Conservation (phyloP, 208 protist species). For the Trypanosoma rangeli region DNA sequence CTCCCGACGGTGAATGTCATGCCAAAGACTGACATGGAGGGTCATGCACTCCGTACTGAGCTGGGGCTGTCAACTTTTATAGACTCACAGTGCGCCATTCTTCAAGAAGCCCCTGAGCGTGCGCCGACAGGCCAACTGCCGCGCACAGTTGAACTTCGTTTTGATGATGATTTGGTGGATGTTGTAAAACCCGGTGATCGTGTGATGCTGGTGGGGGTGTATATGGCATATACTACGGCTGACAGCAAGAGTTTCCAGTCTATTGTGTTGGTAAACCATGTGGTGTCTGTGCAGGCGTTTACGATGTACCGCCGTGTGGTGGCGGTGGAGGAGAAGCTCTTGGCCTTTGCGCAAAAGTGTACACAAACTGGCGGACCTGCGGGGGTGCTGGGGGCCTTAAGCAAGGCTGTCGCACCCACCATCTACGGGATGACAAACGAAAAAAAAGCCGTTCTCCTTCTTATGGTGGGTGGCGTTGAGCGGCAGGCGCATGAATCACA, state of each 20-base stretch:
- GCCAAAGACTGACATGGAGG: slow-evolving; percentile 94
- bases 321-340: slow-evolving; percentile 65
- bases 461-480: slow-evolving; percentile 97
- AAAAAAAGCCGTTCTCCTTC: slow-evolving; percentile 96
- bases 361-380: slow-evolving; percentile 56
- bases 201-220: slow-evolving; percentile 94
- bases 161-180: slow-evolving; percentile 98
- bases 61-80: slow-evolving; percentile 97
- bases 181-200: slow-evolving; percentile 97
- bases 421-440: slow-evolving; percentile 98
- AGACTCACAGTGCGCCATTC: slow-evolving; percentile 94
- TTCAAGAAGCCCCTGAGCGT: slow-evolving; percentile 98
- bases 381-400: slow-evolving; percentile 77
- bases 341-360: slow-evolving; percentile 71
- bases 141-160: slow-evolving; percentile 96
- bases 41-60: slow-evolving; percentile 97
- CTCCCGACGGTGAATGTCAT: slow-evolving; percentile 92
- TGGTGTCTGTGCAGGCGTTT: slow-evolving; percentile 68
- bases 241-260: slow-evolving; percentile 92
- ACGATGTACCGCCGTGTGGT: slow-evolving; percentile 45
- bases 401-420: slow-evolving; percentile 96
- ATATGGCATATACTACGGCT: slow-evolving; percentile 89
- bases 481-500: slow-evolving; percentile 92
- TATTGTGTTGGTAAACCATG: slow-evolving; percentile 94
- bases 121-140: slow-evolving; percentile 98